These are phyloP conservation scores for Neoarthrinium moseri DNA, from an alignment of 2,329 filamentous ascomycete species.

Conservation along the genomic window DNA sequence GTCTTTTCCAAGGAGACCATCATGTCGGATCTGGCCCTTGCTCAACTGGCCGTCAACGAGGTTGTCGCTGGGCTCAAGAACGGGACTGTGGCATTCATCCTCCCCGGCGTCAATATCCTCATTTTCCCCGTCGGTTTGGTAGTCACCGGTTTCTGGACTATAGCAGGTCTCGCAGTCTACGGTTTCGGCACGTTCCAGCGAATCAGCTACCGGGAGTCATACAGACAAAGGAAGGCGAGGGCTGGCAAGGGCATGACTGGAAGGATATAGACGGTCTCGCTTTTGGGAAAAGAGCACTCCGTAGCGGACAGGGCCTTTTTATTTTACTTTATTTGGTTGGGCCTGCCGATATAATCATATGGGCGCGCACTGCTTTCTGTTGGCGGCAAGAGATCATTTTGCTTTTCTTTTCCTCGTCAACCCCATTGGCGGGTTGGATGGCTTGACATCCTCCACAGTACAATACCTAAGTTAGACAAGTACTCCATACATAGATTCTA, in stretches of 20 bases:
- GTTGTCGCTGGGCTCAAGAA: slow-evolving; percentile 44
- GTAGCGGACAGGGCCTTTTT: too few species aligned
- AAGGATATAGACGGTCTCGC: background rate
- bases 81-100: slow-evolving; percentile 61
- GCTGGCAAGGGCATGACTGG: slow-evolving; percentile 28
- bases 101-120: slow-evolving; percentile 67
- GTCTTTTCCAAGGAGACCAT: slow-evolving; percentile 62
- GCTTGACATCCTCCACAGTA: too few species aligned
- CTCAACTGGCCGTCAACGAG: slow-evolving; percentile 48
- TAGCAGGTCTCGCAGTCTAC: slow-evolving; percentile 55
- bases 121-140: slow-evolving; percentile 71
- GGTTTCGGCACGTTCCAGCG: slow-evolving; percentile 66
- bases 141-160: slow-evolving; percentile 62
- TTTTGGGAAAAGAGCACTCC: too few species aligned
- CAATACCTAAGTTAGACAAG: too few species aligned
- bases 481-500: too few species aligned
- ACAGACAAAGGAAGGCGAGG: slow-evolving; percentile 49
- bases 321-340: too few species aligned
- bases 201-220: slow-evolving; percentile 64
- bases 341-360: too few species aligned
- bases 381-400: too few species aligned
- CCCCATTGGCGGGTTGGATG: too few species aligned
- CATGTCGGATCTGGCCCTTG: slow-evolving; percentile 48
- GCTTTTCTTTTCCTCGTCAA: too few species aligned
- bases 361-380: too few species aligned